These are phyloP conservation scores for Angophora floribunda DNA, from an alignment of 345 rosid species.

Conservation along the genomic window DNA sequence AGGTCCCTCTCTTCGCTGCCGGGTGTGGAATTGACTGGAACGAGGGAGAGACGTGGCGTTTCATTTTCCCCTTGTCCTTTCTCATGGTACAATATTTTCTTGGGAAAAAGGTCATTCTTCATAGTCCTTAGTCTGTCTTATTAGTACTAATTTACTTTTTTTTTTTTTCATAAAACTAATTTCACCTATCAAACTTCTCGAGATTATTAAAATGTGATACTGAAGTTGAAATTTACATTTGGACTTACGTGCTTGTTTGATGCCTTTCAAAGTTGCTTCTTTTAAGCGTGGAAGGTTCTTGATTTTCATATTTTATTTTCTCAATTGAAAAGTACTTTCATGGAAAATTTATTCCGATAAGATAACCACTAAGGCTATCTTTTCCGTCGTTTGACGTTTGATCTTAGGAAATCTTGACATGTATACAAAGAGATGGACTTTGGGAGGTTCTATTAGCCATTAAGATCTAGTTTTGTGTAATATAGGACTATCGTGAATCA, in stretches of 20 bases:
- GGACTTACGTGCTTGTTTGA: background rate
- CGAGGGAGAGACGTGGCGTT: background rate
- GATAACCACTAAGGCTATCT: background rate
- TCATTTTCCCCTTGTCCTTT: background rate
- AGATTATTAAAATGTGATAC: background rate
- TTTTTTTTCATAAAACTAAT: background rate
- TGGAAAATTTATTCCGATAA: no score
- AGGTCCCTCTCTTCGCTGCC: background rate
- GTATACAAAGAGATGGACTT: background rate
- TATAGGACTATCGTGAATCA: background rate
- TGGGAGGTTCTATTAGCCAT: background rate
- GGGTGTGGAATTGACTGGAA: background rate
- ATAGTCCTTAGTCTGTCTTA: background rate
- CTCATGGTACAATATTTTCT: background rate
- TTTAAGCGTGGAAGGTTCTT: background rate
- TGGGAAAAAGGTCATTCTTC: background rate
- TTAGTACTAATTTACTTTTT: background rate
- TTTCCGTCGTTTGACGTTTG: background rate
- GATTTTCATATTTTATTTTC: no score
- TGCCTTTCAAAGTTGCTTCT: background rate
- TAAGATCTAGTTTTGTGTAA: background rate
- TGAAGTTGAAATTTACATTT: background rate
- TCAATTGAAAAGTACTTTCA: background rate
- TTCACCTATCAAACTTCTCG: background rate
- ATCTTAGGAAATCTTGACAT: background rate